Conservation (phyloP, 148 eudicot species). For the Amaranthus hypochondriacus region DNA sequence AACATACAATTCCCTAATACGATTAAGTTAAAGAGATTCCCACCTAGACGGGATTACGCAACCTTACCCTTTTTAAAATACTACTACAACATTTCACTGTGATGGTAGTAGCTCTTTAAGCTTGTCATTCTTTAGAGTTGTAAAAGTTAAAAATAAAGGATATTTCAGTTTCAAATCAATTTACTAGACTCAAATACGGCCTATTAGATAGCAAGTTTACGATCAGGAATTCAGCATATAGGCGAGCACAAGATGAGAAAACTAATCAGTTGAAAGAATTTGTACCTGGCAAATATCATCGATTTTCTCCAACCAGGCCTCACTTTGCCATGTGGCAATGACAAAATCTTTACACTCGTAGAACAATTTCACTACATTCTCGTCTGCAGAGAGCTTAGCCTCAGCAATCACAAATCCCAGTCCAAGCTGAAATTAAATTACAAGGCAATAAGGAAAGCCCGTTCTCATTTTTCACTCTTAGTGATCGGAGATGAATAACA, state of each 20-base stretch:
- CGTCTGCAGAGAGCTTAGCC: slow-evolving; percentile 48
- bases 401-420: slow-evolving; percentile 79
- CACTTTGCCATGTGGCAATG: slow-evolving; percentile 56
- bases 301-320: slow-evolving; percentile 58
- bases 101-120: too few species aligned
- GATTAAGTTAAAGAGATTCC: too few species aligned
- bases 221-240: neutral
- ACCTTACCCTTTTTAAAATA: too few species aligned
- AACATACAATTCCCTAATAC: too few species aligned
- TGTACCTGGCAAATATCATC: slow-evolving; percentile 88
- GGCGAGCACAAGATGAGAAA: too few species aligned
- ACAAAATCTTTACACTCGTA: slow-evolving; percentile 79
- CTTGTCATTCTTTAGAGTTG: too few species aligned
- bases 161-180: too few species aligned
- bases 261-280: too few species aligned
- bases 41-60: too few species aligned
- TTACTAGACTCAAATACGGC: too few species aligned
- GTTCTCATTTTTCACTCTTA: neutral
- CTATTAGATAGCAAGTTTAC: neutral
- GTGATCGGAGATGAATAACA: neutral
- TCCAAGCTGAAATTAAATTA: slow-evolving; percentile 57
- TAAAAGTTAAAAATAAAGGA: too few species aligned
- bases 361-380: slow-evolving; percentile 55
- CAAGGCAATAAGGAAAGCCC: neutral
- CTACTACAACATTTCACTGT: too few species aligned